Evolutionary conservation across 2,329 filamentous ascomycete genomes (phyloP), one percentile per base, ranked within the genome.

Genomic region (Anisogramma anomala): DNA sequence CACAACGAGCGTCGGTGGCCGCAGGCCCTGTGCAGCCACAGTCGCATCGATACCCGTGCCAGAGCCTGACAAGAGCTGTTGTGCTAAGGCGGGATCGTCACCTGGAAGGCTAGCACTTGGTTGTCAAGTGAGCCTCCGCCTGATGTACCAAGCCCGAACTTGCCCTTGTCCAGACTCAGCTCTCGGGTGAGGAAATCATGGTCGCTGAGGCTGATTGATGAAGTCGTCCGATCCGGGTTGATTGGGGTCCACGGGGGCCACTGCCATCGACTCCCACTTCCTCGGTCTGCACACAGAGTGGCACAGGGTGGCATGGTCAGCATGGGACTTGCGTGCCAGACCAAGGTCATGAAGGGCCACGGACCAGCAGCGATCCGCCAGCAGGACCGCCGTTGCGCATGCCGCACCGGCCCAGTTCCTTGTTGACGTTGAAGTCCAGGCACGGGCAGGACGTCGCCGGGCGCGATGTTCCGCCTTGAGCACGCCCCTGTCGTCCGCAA

Each of bases 161-260:
- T 58, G 6, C 79, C 78, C 43, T 62, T 65, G 49, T 82, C 71
- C 56, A 79, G n/a, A n/a, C n/a, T n/a, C n/a, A n/a, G n/a, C n/a
- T 84, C 65, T 56, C 84, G 79, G 0, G 80, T 84, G 42, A 85
- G 77, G 50, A 84, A 84, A 56, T 86, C 81, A 53, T 86, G 83
- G 52, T 85, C 82, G 42, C 72, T 81, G 36, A 83, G 59, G 10
- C 70, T 74, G 47, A 86, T 72, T n/a, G 25, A 86, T 55, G 53
- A 77, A 84, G 57, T 75, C 84, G 19, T 73, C 65, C 17, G 58
- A 55, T 28, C 55, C 52, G 3, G 59, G 56, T 39, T 56, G 55
- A 33, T 62, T 48, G 1, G 65, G 65, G 50, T 76, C 65, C 6
- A 75, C 70, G 1, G 78, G 77, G 3, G 77, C 67, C 18, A 84